A percentile compares a stretch with the other conserved stretches of the same genome.
Conservation (phyloP, 2,329 filamentous ascomycete genomes). For the Gremmenia infestans region DNA sequence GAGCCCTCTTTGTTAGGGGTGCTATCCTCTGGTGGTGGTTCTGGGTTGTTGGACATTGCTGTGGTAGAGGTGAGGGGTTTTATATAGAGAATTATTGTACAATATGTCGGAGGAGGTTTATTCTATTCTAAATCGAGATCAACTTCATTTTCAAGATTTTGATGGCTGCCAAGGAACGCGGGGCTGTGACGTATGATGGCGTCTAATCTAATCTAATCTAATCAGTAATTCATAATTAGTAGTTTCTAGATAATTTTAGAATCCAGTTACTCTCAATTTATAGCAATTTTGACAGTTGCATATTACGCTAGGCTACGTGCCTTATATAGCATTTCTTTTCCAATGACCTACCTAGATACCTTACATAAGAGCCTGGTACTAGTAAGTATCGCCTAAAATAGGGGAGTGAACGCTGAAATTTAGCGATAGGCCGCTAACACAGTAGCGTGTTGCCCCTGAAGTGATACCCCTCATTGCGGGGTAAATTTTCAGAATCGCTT, state of each 20-base stretch:
- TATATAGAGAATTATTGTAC: not conserved
- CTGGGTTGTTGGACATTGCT: not conserved
- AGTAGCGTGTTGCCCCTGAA: not conserved
- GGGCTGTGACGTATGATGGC: not conserved
- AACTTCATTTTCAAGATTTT: not conserved
- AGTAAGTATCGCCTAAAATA: not conserved
- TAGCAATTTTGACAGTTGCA: no score
- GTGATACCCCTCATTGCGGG: no score
- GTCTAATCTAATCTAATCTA: not conserved
- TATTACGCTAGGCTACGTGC: no score
- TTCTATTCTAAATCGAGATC: not conserved
- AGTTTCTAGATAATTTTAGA: no score
- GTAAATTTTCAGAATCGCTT: no score
- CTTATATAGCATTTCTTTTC: no score
- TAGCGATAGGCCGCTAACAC: not conserved
- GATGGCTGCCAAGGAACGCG: not conserved
- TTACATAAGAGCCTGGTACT: not conserved
- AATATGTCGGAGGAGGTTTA: not conserved
- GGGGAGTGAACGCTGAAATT: not conserved
- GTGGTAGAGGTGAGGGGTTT: not conserved
- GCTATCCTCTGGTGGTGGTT: no score
- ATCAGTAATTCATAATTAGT: no score
- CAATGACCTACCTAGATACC: not conserved
- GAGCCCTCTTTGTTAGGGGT: no score
- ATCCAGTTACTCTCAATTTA: no score